phyloP scores from a whole-genome alignment of 805 yeast genomes.

The Alloascoidea hylecoeti region DNA sequence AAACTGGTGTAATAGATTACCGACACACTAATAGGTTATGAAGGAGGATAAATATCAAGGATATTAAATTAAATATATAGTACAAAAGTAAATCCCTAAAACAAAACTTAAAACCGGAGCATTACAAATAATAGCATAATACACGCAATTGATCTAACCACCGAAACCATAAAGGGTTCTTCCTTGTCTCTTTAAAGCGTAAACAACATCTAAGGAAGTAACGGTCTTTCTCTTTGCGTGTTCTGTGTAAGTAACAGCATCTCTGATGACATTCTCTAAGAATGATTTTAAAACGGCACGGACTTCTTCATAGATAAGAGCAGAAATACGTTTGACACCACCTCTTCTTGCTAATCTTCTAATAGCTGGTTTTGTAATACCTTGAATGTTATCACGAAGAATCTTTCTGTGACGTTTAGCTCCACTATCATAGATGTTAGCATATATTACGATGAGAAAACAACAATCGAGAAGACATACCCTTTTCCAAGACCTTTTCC shows the following conservation, averaged over 20 bases:
- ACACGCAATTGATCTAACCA: too few species aligned
- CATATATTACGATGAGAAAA: neutral
- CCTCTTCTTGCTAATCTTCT: slow-evolving; percentile 99
- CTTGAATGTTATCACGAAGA: slow-evolving; percentile 98
- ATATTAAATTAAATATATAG: too few species aligned
- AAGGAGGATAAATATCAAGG: too few species aligned
- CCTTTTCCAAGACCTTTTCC: slow-evolving; percentile 99
- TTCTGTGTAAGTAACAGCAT: slow-evolving; percentile 98
- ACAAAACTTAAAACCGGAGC: too few species aligned
- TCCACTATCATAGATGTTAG: slow-evolving; percentile 38
- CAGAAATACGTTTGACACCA: slow-evolving; percentile 99
- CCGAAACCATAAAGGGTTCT: slow-evolving; percentile 99
- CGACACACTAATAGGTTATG: too few species aligned
- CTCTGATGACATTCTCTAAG: slow-evolving; percentile 96
- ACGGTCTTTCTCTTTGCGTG: slow-evolving; percentile 99
- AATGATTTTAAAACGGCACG: slow-evolving; percentile 93
- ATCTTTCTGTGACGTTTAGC: slow-evolving; percentile 99
- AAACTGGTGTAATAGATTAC: too few species aligned
- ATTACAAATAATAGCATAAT: too few species aligned
- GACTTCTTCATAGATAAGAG: slow-evolving; percentile 96
- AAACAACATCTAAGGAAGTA: slow-evolving; percentile 95
- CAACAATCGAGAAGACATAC: slow-evolving; percentile 6
- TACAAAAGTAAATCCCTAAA: too few species aligned
- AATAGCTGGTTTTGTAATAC: slow-evolving; percentile 99
- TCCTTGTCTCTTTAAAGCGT: slow-evolving; percentile 99